Evolutionary conservation across 257 asterid species (phyloP), one percentile per base, ranked within the genome.

Genomic region (Nicotiana noctiflora): DNA sequence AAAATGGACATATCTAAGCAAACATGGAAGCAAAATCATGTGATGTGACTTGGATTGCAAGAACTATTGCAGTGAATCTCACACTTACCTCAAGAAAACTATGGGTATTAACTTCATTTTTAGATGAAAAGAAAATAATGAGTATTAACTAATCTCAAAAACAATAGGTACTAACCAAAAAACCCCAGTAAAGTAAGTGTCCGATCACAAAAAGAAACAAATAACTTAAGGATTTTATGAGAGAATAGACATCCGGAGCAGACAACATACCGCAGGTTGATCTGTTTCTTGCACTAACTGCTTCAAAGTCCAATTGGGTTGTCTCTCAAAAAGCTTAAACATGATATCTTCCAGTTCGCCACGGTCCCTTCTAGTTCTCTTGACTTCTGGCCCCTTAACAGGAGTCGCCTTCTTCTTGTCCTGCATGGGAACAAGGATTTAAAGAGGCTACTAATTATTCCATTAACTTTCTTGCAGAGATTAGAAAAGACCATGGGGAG

Each of bases 321-420:
- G 97, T 79, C 91, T 90, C 84, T 96, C 99, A 67, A 94, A 96
- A 78, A 96, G 99, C 84, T 96, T 94, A 86, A 96, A 96, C 99
- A 96, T 90, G 81, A 94, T 94, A 85, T 94, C 98, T 83, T 96
- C 99, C 82, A 96, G 84, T 85, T 94, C 98, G 66, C 97, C 98
- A 76, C 98, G 98, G 81, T 92, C 98, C 88, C 99, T 92, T 88
- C 99, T 90, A 68, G 98, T 96, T 86, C 98, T 89, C 86, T 96
- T 94, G 77, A 94, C 91, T 74, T 96, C 99, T 2, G 95, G 66
- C 15, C 90, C 96, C 88, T 96, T 94, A 37, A 90, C 94, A 11
- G 97, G 98, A 84, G 91, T 88, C 78, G 97, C 81, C 90, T 90
- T 93, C 87, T 85, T 95, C 92, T 95, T 95, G 84, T 95, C 99